phyloP scores from a whole-genome alignment of 1,139 yeast genomes.

The Saccharomyces hybrid region DNA sequence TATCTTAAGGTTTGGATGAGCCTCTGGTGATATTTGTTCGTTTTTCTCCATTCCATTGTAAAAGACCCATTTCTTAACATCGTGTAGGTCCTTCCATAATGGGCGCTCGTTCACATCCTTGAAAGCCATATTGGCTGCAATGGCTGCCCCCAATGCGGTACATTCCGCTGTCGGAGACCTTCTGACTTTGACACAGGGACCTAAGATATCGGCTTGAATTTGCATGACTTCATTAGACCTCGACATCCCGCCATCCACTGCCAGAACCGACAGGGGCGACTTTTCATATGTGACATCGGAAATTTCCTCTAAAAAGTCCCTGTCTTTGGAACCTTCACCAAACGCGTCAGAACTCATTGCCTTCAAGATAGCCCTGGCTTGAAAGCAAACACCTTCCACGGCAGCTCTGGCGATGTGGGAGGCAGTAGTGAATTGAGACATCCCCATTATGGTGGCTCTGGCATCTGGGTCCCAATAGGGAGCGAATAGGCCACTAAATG shows the following conservation, averaged over 20 bases:
- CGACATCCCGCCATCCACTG: conserved; percentile 96
- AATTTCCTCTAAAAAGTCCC: conserved; percentile 37
- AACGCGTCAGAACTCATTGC: conserved; percentile 84
- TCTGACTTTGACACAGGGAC: conserved; percentile 75
- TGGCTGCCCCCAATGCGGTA: conserved; percentile 94
- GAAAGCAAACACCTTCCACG: conserved; percentile 90
- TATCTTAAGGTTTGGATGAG: conserved; percentile 17
- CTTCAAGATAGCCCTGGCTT: conserved; percentile 80
- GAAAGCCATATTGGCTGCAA: conserved; percentile 81
- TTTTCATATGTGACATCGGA: conserved; percentile 31
- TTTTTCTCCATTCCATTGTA: conserved; percentile 30
- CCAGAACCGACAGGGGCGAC: conserved; percentile 48
- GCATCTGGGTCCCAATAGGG: conserved; percentile 96
- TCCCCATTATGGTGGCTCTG: conserved; percentile 86
- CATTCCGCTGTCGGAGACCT: conserved; percentile 83
- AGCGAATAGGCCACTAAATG: conserved; percentile 88
- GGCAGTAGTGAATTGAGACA: conserved; percentile 82
- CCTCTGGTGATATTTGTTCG: conserved; percentile 13
- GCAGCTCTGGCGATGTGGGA: conserved; percentile 92
- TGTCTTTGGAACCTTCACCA: conserved; percentile 34
- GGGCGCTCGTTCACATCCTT: conserved; percentile 48
- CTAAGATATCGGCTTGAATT: conserved; percentile 85
- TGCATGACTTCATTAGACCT: conserved; percentile 88
- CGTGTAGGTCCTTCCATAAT: conserved; percentile 71
- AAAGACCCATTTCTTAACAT: conserved; percentile 38